Evolutionary conservation across 164 flowering plant species (phyloP).

Genomic region (Amborella trichopoda): DNA sequence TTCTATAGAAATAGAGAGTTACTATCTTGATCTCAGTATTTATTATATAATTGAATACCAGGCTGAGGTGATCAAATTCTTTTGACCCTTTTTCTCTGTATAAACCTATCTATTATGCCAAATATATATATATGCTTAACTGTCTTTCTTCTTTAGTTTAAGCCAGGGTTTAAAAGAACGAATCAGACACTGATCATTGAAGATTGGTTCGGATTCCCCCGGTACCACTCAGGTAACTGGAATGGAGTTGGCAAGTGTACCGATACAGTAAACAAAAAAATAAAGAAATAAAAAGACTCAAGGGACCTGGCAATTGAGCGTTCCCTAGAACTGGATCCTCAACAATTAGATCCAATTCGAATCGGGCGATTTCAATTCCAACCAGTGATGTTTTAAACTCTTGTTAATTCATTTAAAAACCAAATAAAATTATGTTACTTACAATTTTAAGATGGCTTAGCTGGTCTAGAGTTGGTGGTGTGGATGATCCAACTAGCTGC

Average conservation of each 20-base stretch:
- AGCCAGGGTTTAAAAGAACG: too few species aligned
- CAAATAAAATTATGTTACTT: not conserved
- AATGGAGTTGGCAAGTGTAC: too few species aligned
- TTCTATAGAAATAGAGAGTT: not conserved
- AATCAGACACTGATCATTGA: too few species aligned
- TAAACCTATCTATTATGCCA: too few species aligned
- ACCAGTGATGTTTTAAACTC: not conserved
- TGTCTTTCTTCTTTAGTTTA: too few species aligned
- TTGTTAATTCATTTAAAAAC: not conserved
- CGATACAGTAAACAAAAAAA: too few species aligned
- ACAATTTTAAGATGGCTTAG: slow-evolving; percentile 14
- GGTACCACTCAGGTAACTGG: too few species aligned
- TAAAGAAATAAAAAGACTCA: too few species aligned
- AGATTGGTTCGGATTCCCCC: too few species aligned
- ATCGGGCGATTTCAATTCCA: not conserved
- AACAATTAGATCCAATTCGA: not conserved
- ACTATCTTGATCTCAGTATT: not conserved
- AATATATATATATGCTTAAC: too few species aligned
- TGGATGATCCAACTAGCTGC: slow-evolving; percentile 5
- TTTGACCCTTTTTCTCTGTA: too few species aligned
- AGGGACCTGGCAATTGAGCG: not conserved
- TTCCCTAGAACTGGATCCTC: not conserved
- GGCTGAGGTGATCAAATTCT: too few species aligned
- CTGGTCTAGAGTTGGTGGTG: slow-evolving; percentile 5
- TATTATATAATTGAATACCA: not conserved